phyloP scores from a whole-genome alignment of 2,329 filamentous ascomycete genomes.

The Ploettnerulaceae sp. region DNA sequence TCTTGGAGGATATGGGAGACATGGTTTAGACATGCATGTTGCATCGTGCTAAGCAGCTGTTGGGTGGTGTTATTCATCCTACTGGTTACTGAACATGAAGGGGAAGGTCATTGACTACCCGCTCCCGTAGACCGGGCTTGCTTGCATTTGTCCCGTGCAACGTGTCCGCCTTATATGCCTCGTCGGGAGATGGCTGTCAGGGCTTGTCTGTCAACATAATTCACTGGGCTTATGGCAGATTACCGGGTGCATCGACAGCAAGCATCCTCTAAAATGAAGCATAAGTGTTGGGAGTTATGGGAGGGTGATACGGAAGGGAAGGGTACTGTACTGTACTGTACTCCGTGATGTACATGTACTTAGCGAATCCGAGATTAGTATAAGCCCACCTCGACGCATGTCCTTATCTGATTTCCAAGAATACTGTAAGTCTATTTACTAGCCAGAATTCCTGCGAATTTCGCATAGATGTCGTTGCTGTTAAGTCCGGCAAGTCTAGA shows the following conservation, averaged over 20 bases:
- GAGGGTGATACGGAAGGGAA: background rate
- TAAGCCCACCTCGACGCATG: too few species aligned
- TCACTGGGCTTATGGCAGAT: constrained; percentile 1
- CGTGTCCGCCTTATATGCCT: constrained; percentile 32
- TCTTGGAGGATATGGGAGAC: constrained; percentile 8
- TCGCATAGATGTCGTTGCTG: too few species aligned
- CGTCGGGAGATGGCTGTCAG: constrained; percentile 9
- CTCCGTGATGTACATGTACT: too few species aligned
- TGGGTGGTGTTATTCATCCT: constrained; percentile 27
- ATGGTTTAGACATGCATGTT: constrained; percentile 12
- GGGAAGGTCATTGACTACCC: constrained; percentile 10
- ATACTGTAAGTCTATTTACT: too few species aligned
- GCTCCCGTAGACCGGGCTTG: constrained; percentile 13
- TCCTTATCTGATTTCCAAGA: too few species aligned
- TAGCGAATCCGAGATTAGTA: too few species aligned
- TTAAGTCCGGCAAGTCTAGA: too few species aligned
- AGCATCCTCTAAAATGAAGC: constrained; percentile 5
- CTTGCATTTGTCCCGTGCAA: constrained; percentile 23
- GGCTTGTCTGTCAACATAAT: constrained; percentile 7
- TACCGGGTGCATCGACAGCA: constrained; percentile 10
- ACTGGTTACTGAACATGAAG: constrained; percentile 18
- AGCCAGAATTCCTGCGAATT: too few species aligned
- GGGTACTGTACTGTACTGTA: constrained; percentile 3
- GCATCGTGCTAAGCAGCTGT: constrained; percentile 25
- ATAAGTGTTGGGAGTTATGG: constrained; percentile 3